Evolutionary conservation across 768 basidiomycete genomes (phyloP).

Genomic region (Tricholoma furcatifolium): DNA sequence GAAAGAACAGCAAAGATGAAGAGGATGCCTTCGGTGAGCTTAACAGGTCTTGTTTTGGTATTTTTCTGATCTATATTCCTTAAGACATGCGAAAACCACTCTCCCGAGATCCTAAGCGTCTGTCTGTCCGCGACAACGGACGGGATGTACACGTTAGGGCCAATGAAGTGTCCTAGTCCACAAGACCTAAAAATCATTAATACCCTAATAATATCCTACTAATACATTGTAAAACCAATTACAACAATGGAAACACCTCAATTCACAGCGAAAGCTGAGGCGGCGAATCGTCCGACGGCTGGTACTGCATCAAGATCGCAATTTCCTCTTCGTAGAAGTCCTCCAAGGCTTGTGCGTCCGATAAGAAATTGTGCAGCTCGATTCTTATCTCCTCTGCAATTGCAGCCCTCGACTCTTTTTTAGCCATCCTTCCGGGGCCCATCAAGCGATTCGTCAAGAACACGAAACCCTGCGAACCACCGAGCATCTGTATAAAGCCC

Average conservation of each 20-base stretch:
- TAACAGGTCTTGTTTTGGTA: no score
- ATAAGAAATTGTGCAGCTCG: conserved; percentile 65
- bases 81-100: no score
- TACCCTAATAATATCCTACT: no score
- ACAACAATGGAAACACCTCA: neutral
- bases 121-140: conserved; percentile 15
- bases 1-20: conserved; percentile 20
- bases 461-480: conserved; percentile 75
- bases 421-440: conserved; percentile 65
- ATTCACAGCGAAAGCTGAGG: conserved; percentile 47
- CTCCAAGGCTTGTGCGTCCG: conserved; percentile 48
- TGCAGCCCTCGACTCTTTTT: conserved; percentile 52
- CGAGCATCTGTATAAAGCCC: conserved; percentile 87
- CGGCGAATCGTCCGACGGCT: conserved; percentile 44
- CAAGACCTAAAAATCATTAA: no score
- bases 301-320: conserved; percentile 36
- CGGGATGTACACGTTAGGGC: no score
- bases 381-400: conserved; percentile 62
- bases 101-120: no score
- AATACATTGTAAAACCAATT: neutral
- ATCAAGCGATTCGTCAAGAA: conserved; percentile 90
- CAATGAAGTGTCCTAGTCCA: no score
- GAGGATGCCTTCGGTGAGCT: no score
- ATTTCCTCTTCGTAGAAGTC: conserved; percentile 77
- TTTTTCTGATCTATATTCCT: no score